Base-by-base conservation (phyloP, 1,284 basidiomycete species). In the Puccinia hordei region DNA sequence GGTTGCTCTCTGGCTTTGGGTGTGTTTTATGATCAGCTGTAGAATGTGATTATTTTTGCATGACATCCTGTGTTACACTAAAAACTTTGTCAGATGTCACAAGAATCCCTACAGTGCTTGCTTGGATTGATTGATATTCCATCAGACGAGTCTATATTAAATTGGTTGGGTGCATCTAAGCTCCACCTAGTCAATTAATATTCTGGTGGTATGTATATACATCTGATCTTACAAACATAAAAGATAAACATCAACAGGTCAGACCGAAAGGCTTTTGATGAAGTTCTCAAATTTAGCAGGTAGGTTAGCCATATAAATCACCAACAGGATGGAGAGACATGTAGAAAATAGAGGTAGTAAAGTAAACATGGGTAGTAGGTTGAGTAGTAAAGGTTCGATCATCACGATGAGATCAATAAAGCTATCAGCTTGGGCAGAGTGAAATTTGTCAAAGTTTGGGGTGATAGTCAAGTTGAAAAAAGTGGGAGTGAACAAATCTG, bases 391-490 rank as follows among this genome's bases (percentile, higher is more conserved):
- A 17, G 61, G 61, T 30, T 63, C 61, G 22, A 63, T 38, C 0
- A 63, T 63, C 61, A 63, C 17, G 2, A 63, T 22, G 5, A 63
- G 35, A 63, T 63, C 61, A 17, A 63, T 33, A 38, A 63, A 63
- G 12, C 61, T 63, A 35, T 63, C 19, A 0, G 15, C n/a, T 38
- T 38, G 61, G 33, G 15, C 19, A 1, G 61, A 38, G 19, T 33
- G 33, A 38, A 63, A 63, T 35, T 63, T 63, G 35, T 63, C 61
- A n/a, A 63, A 63, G 22, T 63, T 63, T 1, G 61, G 61, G 61
- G 61, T 63, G 61, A 63, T 38, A 35, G 61, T 63, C 22, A 63
- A 63, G 61, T 63, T 63, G 35, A 63, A 63, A 63, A 63, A 63
- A 10, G 61, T 10, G 12, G 35, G 24, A 19, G 17, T 63, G 9